Percentiles rank a stretch among this genome's conserved stretches.
These are phyloP conservation scores for Aspergillus panamensis DNA, from an alignment of 495 filamentous ascomycete genomes.

Conservation along the genomic window DNA sequence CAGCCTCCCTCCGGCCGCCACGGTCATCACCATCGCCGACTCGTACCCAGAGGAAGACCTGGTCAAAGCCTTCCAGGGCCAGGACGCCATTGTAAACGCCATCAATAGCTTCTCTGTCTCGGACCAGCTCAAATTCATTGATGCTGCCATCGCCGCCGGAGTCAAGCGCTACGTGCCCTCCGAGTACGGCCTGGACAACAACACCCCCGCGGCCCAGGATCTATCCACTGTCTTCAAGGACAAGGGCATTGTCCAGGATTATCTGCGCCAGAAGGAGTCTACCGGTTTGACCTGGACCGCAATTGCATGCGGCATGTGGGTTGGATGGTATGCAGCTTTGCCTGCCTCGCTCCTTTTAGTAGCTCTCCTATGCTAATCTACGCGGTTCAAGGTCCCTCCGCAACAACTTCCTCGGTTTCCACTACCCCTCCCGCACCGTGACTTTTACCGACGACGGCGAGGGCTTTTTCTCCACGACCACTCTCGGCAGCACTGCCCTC, in stretches of 20 bases:
- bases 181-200: conserved; percentile 16
- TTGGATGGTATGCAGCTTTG: conserved; percentile 11
- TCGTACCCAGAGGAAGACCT: too few species aligned
- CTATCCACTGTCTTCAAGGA: conserved; percentile 6
- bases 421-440: too few species aligned
- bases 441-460: too few species aligned
- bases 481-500: too few species aligned
- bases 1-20: too few species aligned
- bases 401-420: too few species aligned
- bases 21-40: too few species aligned
- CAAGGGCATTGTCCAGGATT: conserved; percentile 12
- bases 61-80: conserved; percentile 7
- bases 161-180: conserved; percentile 16
- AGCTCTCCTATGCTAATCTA: too few species aligned
- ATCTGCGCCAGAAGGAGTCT: conserved; percentile 8
- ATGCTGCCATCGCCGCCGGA: conserved; percentile 5
- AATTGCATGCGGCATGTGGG: conserved; percentile 18
- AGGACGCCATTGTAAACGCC: conserved; percentile 11
- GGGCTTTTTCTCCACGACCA: too few species aligned
- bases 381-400: too few species aligned
- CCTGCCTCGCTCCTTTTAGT: too few species aligned
- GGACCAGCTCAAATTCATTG: conserved; percentile 9
- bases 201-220: not conserved
- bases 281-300: conserved; percentile 14
- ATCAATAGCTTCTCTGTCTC: conserved; percentile 15